phyloP scores from a whole-genome alignment of 768 basidiomycete genomes.

The Suillus lakei region DNA sequence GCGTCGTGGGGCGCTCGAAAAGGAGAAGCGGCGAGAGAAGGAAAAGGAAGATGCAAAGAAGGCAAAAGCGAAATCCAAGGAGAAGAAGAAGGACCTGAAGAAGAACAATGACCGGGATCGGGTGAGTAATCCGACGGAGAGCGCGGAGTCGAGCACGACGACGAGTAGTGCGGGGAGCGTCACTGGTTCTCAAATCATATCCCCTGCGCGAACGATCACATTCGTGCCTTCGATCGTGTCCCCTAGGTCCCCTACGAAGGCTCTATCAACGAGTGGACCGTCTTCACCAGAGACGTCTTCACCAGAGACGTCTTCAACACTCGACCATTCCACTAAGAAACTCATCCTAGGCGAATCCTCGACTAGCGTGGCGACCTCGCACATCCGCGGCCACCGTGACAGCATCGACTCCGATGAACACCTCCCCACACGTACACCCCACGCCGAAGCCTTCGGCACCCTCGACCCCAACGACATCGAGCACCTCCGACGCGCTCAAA shows the following conservation, averaged over 20 bases:
- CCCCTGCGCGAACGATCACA: slow-evolving; percentile 19
- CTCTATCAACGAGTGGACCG: slow-evolving; percentile 22
- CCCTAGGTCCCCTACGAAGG: slow-evolving; percentile 12
- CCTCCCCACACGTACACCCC: slow-evolving; percentile 55
- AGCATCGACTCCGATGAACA: slow-evolving; percentile 31
- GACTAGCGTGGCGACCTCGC: not conserved
- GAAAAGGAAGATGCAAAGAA: slow-evolving; percentile 19
- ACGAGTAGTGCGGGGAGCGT: slow-evolving; percentile 37
- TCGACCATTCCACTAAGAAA: slow-evolving; percentile 8
- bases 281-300: slow-evolving; percentile 23
- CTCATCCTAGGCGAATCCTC: slow-evolving; percentile 17
- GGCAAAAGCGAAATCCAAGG: slow-evolving; percentile 22
- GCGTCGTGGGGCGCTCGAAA: slow-evolving; percentile 29
- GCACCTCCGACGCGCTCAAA: slow-evolving; percentile 41
- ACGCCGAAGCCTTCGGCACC: slow-evolving; percentile 65
- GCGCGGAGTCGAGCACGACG: slow-evolving; percentile 34
- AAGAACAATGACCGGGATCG: slow-evolving; percentile 21
- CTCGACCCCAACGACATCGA: slow-evolving; percentile 60
- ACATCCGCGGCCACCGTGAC: slow-evolving; percentile 28
- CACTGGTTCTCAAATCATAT: slow-evolving; percentile 11
- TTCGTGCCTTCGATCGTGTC: slow-evolving; percentile 25
- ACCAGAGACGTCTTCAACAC: slow-evolving; percentile 19
- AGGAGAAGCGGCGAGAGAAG: slow-evolving; percentile 21
- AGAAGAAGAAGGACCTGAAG: slow-evolving; percentile 40
- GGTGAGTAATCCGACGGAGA: slow-evolving; percentile 33